Percentiles rank a stretch among this genome's conserved stretches.
These are phyloP conservation scores for Lasiosphaeria hispida DNA, from an alignment of 495 filamentous ascomycete genomes.

Conservation along the genomic window DNA sequence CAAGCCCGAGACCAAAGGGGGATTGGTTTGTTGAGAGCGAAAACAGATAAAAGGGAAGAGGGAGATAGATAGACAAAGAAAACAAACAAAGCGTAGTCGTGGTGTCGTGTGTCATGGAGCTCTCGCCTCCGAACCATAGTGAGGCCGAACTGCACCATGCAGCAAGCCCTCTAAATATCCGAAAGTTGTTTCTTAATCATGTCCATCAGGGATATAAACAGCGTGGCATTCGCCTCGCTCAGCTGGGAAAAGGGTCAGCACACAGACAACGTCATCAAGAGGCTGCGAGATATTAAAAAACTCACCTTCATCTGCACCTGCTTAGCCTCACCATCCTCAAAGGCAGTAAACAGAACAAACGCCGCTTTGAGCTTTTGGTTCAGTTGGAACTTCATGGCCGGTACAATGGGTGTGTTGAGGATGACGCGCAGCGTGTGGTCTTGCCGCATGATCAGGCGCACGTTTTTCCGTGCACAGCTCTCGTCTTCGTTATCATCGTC, in stretches of 20 bases:
- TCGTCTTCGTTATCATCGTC: slow-evolving; percentile 40
- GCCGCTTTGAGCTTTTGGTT: slow-evolving; percentile 61
- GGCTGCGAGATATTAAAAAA: slow-evolving; percentile 12
- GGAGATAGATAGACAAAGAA: no score
- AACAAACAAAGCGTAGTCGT: no score
- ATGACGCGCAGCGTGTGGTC: slow-evolving; percentile 83
- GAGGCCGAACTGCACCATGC: no score
- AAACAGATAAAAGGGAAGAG: no score
- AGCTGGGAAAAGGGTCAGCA: slow-evolving; percentile 32
- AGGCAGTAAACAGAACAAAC: slow-evolving; percentile 51
- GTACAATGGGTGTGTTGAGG: slow-evolving; percentile 74
- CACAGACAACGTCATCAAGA: background rate
- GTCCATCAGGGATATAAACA: slow-evolving; percentile 39
- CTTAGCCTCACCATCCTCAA: slow-evolving; percentile 56
- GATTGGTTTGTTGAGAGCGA: no score
- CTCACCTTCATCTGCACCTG: slow-evolving; percentile 71
- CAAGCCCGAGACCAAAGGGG: no score
- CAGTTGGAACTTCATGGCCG: slow-evolving; percentile 69
- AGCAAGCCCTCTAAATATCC: slow-evolving; percentile 17
- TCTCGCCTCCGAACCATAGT: no score
- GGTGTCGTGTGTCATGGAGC: no score
- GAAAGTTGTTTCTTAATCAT: slow-evolving; percentile 39
- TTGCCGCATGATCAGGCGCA: slow-evolving; percentile 82
- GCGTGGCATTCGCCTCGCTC: slow-evolving; percentile 44
- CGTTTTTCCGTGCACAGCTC: slow-evolving; percentile 26